Evolutionary conservation across 2,329 filamentous ascomycete species (phyloP).

Genomic region (Ophiocordyceps camponoti-floridani): DNA sequence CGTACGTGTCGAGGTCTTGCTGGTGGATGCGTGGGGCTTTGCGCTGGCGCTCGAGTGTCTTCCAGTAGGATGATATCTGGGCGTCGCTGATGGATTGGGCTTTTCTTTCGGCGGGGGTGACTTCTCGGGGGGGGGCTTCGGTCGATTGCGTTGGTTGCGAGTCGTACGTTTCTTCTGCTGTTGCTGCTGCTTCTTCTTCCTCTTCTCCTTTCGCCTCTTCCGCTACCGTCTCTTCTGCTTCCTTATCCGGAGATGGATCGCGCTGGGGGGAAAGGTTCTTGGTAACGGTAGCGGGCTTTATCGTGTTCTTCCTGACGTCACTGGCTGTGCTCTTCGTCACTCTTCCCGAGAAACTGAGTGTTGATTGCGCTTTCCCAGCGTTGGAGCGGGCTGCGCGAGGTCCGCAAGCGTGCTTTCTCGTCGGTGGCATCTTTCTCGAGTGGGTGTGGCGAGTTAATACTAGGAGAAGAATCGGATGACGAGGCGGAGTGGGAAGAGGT

Average conservation of each 20-base stretch:
- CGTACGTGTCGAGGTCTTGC: constrained; percentile 47
- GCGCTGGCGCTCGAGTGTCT: constrained; percentile 48
- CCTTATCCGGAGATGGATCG: constrained; percentile 2
- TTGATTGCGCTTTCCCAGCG: neutral
- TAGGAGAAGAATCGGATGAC: neutral
- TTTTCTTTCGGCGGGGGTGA: constrained; percentile 31
- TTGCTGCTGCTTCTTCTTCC: constrained; percentile 7
- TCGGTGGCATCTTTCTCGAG: neutral
- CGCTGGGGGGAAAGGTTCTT: neutral
- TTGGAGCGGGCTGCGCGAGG: neutral
- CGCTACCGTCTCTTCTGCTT: constrained; percentile 6
- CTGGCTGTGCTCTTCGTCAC: neutral
- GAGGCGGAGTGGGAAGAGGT: too few relatives aligned
- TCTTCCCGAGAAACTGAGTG: neutral
- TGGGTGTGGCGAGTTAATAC: neutral
- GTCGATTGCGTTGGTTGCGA: neutral
- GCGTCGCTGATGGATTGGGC: constrained; percentile 49
- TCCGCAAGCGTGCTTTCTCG: neutral
- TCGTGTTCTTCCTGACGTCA: neutral
- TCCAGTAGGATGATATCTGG: constrained; percentile 67
- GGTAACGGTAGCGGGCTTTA: neutral
- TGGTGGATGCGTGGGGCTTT: constrained; percentile 62
- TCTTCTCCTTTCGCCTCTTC: constrained; percentile 2
- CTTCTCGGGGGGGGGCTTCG: constrained; percentile 13
- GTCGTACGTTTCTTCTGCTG: neutral